These are phyloP conservation scores for Cercospora sesami DNA, from an alignment of 2,329 filamentous ascomycete species.

Conservation along the genomic window DNA sequence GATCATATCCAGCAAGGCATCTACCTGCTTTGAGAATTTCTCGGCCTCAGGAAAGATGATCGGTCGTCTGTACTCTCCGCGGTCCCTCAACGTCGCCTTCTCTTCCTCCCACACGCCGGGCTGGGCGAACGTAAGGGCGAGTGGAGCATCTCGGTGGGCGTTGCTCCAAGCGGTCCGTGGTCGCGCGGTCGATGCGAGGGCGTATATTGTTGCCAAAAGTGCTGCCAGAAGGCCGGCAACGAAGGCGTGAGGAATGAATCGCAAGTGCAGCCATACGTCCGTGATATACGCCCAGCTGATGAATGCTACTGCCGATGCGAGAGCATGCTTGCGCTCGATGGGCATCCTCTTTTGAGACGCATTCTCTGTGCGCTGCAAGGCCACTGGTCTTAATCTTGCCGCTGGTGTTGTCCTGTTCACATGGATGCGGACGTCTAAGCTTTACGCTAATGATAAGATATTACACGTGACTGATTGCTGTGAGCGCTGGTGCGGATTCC, in stretches of 20 bases:
- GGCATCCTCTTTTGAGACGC: slow-evolving; percentile 51
- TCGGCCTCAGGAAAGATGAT: slow-evolving; percentile 75
- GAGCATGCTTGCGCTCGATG: slow-evolving; percentile 71
- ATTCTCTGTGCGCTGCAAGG: slow-evolving; percentile 18
- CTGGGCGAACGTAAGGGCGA: slow-evolving; percentile 31
- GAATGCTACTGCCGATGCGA: slow-evolving; percentile 67
- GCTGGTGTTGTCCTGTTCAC: not conserved
- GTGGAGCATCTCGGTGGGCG: slow-evolving; percentile 15
- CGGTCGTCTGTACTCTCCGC: slow-evolving; percentile 65
- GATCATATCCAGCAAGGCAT: slow-evolving; percentile 74
- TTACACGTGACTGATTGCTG: not conserved
- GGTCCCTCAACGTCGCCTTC: slow-evolving; percentile 63
- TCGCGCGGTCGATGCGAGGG: slow-evolving; percentile 64
- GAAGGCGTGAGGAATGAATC: slow-evolving; percentile 84
- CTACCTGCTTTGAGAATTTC: slow-evolving; percentile 75
- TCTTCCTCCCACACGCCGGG: slow-evolving; percentile 67
- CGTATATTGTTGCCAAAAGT: slow-evolving; percentile 55
- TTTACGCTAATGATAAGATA: not conserved
- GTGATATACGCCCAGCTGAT: slow-evolving; percentile 85
- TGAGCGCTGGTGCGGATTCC: too few relatives aligned
- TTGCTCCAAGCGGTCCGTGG: not conserved
- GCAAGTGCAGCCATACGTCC: slow-evolving; percentile 71
- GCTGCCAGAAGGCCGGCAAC: slow-evolving; percentile 63
- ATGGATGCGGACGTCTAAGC: not conserved
- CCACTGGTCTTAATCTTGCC: not conserved